Evolutionary conservation across 2,329 filamentous ascomycete genomes (phyloP), one percentile per base, ranked within the genome.

Genomic region (Microdochium paspali): DNA sequence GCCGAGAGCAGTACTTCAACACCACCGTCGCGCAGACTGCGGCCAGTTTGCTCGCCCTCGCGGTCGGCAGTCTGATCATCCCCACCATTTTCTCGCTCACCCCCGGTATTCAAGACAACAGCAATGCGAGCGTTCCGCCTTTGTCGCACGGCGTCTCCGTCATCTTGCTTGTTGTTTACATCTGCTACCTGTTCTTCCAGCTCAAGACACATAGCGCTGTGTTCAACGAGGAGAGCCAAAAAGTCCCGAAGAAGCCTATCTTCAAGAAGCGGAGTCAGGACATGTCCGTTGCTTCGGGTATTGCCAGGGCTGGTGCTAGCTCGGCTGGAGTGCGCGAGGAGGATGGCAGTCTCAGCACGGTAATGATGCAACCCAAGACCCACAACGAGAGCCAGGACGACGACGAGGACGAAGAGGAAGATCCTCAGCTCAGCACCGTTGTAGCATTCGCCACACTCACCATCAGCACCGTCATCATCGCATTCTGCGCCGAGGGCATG

Each of bases 11-110:
- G 63, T 84, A 80, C 64, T 97, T 96, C 77, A 95, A 96, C 70
- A 81, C 86, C 28, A 91, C 87, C 0, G 90, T 96, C 6, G 90
- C 90, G 0, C 90, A 95, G 64, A 95, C 90, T 0, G 87, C 90
- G 3, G 83, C 90, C 13, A 89, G 85, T 58, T 69, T 95, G 46
- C 77, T 95, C 20, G 84, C 87, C 12, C 73, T 95, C 20, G 84
- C 86, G 13, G 86, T 94, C 31, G 84, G 83, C 45, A 85, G 82
- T 57, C 73, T 95, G 55, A 91, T 96, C 54, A 89, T 96, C 24
- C 91, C 91, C 0, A 95, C 90, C 5, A 88, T 91, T 4, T 95
- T 95, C 62, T 77, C 58, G n/a, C 56, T 87, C 52, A 68, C 68
- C 15, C 68, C 66, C 44, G 60, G 66, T 25, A 71, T 72, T 1